These are phyloP conservation scores for Epichloe baconii DNA, from an alignment of 2,329 filamentous ascomycete species.

Conservation along the genomic window DNA sequence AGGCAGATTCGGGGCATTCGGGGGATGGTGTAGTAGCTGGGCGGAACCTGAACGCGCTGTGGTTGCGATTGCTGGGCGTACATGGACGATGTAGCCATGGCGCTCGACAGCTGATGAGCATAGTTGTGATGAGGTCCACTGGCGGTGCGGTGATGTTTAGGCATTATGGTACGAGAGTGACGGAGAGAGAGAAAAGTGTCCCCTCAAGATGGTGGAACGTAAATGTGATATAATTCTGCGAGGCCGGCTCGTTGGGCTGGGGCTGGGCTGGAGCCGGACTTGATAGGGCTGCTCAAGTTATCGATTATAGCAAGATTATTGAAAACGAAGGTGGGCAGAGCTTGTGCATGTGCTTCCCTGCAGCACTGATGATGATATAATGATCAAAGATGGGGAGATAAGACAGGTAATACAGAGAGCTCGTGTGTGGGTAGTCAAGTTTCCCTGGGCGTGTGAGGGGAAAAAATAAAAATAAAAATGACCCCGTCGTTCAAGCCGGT, in stretches of 20 bases:
- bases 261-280: slow-evolving; percentile 1
- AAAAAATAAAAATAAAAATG: neutral
- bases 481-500: neutral
- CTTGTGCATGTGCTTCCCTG: slow-evolving; percentile 1
- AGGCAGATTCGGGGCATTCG: slow-evolving; percentile 17
- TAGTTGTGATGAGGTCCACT: slow-evolving; percentile 21
- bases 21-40: slow-evolving; percentile 27
- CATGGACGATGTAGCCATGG: slow-evolving; percentile 29
- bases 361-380: slow-evolving; percentile 7
- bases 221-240: slow-evolving; percentile 2
- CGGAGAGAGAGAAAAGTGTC: slow-evolving; percentile 7
- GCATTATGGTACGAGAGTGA: slow-evolving; percentile 23
- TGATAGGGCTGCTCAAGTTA: slow-evolving; percentile 5
- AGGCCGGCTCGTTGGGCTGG: slow-evolving; percentile 6
- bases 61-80: slow-evolving; percentile 27
- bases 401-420: slow-evolving; percentile 8
- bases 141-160: slow-evolving; percentile 29
- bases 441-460: neutral
- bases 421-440: slow-evolving; percentile 9
- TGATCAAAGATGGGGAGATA: slow-evolving; percentile 12
- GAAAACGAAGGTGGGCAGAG: slow-evolving; percentile 12
- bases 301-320: slow-evolving; percentile 11
- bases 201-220: slow-evolving; percentile 1
- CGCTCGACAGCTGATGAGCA: slow-evolving; percentile 23
- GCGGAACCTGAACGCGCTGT: slow-evolving; percentile 26